phyloP scores from a whole-genome alignment of 2,329 filamentous ascomycete genomes.

The Aureobasidium sp. region DNA sequence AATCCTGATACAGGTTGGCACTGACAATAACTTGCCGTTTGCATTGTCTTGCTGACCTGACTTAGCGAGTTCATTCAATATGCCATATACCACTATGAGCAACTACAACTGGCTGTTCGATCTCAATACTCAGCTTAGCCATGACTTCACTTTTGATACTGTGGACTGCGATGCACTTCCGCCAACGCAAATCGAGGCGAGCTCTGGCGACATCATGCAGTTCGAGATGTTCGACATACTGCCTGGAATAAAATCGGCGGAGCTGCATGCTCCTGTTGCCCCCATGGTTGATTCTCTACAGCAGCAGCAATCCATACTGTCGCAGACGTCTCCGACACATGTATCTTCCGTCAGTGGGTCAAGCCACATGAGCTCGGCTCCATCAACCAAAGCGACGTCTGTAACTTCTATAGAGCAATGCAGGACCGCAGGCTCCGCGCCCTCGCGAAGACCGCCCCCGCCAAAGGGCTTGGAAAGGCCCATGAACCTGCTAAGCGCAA shows the following conservation, averaged over 20 bases:
- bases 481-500: constrained; percentile 30
- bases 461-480: constrained; percentile 28
- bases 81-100: constrained; percentile 56
- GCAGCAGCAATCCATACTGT: background rate
- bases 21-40: no score
- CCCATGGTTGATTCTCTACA: background rate
- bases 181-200: background rate
- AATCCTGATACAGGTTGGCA: constrained; percentile 48
- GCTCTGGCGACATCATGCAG: background rate
- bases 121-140: background rate
- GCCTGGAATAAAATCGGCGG: no score
- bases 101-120: constrained; percentile 60
- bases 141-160: background rate
- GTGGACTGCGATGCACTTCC: background rate
- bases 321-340: background rate
- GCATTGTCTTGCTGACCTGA: background rate
- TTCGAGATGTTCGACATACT: background rate
- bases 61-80: constrained; percentile 55
- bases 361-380: background rate
- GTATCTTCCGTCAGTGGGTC: background rate
- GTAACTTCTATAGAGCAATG: background rate
- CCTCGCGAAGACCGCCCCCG: background rate
- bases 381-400: constrained; percentile 7
- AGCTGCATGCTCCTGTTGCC: background rate
- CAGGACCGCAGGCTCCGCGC: background rate